Conservation (phyloP, 2,329 filamentous ascomycete species). For the Cytospora leucostoma region DNA sequence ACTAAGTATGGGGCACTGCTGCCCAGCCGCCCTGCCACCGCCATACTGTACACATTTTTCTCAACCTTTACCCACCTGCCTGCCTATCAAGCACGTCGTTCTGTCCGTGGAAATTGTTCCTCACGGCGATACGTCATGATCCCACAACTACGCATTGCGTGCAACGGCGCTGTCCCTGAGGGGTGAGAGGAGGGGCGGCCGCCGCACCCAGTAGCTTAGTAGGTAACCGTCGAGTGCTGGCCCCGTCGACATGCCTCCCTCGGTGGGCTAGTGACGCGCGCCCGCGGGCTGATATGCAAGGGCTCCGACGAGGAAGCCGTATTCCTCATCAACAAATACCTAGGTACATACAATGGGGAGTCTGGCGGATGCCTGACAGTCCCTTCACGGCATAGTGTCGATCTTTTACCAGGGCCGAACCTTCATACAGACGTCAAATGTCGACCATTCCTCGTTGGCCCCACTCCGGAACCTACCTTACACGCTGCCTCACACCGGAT, state of each 20-base stretch:
- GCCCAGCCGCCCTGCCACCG: constrained; percentile 6
- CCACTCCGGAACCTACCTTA: constrained; percentile 11
- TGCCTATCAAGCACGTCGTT: not conserved
- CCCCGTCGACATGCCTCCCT: not conserved
- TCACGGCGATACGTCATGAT: constrained; percentile 10
- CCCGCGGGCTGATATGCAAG: constrained; percentile 13
- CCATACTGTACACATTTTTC: not conserved
- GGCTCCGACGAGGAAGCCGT: constrained; percentile 1
- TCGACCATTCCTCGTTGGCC: constrained; percentile 4
- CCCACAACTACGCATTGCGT: constrained; percentile 5
- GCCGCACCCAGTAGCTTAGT: not conserved
- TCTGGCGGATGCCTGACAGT: not conserved
- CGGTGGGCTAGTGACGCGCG: constrained; percentile 1
- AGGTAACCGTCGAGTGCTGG: constrained; percentile 12
- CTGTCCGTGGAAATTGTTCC: not conserved
- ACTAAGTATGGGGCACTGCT: constrained; percentile 11
- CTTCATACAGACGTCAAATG: not conserved
- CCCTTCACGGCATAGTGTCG: not conserved
- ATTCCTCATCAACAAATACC: too few species aligned
- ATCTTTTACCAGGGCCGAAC: constrained; percentile 7
- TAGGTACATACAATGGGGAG: constrained; percentile 4
- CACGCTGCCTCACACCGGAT: not conserved
- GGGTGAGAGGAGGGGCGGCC: not conserved
- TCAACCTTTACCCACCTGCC: not conserved
- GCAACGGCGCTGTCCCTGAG: constrained; percentile 5